These are phyloP conservation scores for Sclerotinia subarctica DNA, from an alignment of 2,329 filamentous ascomycete species.

Conservation along the genomic window DNA sequence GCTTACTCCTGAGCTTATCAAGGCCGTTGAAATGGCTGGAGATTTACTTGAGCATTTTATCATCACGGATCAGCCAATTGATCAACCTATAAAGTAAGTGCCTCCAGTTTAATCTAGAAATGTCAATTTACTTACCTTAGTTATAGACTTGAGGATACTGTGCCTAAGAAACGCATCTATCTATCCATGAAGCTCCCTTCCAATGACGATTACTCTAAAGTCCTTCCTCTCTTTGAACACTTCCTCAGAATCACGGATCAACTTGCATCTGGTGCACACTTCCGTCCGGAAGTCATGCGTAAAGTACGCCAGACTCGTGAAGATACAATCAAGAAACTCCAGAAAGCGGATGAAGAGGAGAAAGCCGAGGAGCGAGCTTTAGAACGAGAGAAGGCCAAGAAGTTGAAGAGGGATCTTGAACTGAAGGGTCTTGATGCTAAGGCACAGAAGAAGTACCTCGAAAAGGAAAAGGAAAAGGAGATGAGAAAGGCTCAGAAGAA, in stretches of 20 bases:
- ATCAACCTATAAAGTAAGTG: constrained; percentile 79
- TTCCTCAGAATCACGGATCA: constrained; percentile 83
- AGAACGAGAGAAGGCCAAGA: constrained; percentile 73
- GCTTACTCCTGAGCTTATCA: constrained; percentile 81
- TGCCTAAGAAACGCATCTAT: constrained; percentile 81
- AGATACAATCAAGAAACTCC: constrained; percentile 73
- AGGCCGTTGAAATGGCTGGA: constrained; percentile 74
- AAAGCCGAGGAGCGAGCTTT: constrained; percentile 74
- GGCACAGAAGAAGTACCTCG: constrained; percentile 80
- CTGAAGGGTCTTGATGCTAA: constrained; percentile 74
- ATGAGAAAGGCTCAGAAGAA: constrained; percentile 60
- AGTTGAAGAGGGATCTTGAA: constrained; percentile 84
- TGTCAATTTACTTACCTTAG: constrained; percentile 17
- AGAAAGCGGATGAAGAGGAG: constrained; percentile 73
- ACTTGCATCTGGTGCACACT: constrained; percentile 73
- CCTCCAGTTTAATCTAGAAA: neutral
- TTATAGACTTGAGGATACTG: constrained; percentile 73
- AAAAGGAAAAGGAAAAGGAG: constrained; percentile 76
- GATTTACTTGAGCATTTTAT: constrained; percentile 83
- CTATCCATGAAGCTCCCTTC: constrained; percentile 70
- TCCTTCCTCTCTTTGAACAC: constrained; percentile 73
- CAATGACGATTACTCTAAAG: constrained; percentile 58
- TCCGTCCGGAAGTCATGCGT: constrained; percentile 84
- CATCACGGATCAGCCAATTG: constrained; percentile 81
- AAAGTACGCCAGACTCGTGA: constrained; percentile 81